phyloP scores from a whole-genome alignment of 139 green algal genomes.

The Haematococcus sp. region DNA sequence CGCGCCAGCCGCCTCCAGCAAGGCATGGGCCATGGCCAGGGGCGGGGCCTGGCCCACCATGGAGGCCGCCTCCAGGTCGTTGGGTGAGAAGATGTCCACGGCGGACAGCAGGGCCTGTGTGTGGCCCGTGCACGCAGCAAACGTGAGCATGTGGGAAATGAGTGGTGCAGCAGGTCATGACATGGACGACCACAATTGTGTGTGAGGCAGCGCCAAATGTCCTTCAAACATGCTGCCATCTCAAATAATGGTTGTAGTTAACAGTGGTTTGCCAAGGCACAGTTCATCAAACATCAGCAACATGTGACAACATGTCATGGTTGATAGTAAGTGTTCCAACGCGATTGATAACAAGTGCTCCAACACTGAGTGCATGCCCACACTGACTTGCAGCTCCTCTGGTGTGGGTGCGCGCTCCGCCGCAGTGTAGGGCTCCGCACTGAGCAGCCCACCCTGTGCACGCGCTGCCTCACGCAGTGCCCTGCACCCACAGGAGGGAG shows the following conservation, averaged over 20 bases:
- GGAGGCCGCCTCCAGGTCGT: constrained; percentile 47
- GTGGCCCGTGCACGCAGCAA: background rate
- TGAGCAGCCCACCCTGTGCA: constrained; percentile 6
- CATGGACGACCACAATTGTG: too few relatives aligned
- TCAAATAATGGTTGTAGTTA: too few relatives aligned
- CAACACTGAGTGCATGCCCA: too few relatives aligned
- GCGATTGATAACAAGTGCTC: too few relatives aligned
- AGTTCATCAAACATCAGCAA: too few relatives aligned
- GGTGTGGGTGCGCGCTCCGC: background rate
- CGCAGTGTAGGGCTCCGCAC: constrained; percentile 49
- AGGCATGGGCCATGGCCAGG: constrained; percentile 12
- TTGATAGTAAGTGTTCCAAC: too few relatives aligned
- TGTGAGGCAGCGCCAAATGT: too few relatives aligned
- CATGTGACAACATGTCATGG: too few relatives aligned
- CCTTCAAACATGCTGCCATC: too few relatives aligned
- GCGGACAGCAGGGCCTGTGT: constrained; percentile 24
- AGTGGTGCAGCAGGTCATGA: too few relatives aligned
- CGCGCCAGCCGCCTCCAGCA: constrained; percentile 33
- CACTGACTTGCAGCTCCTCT: constrained; percentile 16
- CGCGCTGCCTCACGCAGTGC: background rate
- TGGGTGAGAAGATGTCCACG: constrained; percentile 55
- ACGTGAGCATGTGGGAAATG: background rate
- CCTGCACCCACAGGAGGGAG: background rate
- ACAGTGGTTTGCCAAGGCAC: too few relatives aligned
- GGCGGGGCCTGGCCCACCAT: constrained; percentile 33